Evolutionary conservation across 352 stramenopile genomes (phyloP), one percentile per base, ranked within the genome.

Genomic region (Pythium sukuiense): DNA sequence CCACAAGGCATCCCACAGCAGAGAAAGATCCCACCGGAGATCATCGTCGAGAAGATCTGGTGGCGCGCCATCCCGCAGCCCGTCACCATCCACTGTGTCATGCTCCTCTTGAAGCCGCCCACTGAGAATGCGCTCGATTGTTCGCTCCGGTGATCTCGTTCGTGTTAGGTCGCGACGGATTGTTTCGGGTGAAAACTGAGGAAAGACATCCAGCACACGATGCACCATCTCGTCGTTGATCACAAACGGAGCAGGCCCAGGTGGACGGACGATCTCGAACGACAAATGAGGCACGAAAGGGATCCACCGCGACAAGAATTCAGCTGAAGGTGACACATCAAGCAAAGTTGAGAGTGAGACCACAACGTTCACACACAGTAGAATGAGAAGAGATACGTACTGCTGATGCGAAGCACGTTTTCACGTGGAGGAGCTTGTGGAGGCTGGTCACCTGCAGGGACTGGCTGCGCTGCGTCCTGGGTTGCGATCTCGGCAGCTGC

Each of bases 231-330:
- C 82, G 0, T 81, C 77, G 0, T 74, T 90, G 63, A 89, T 81
- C n/a, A 72, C 73, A 8, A 88, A 80, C 16, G 76, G 77, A 37
- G 60, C 29, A 20, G 65, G 18, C 33, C 63, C 37, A 3, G 70
- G 80, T 45, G 88, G 82, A 6, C 84, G 80, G 20, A 90, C 79
- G 33, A 93, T 90, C 59, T 93, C 84, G 27, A 93, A 90, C 26
- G 81, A 88, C 27, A 93, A 74, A 48, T 85, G 87, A 1, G 84
- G 84, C 50, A 93, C 85, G 13, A 68, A 68, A 41, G 84, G 84
- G 9, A 92, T 46, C 74, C 76, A 93, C 2, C 77, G 76, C 52
- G 82, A 85, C 20, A 93, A n/a, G 39, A 89, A 89, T 48, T 84
- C 83, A 14, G 83, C 83, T 92, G 52, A 13, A 30, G n/a, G 30